A percentile compares a stretch with the other conserved stretches of the same genome.
phyloP scores from a whole-genome alignment of 495 filamentous ascomycete genomes.

The Trichocladium antarcticum region DNA sequence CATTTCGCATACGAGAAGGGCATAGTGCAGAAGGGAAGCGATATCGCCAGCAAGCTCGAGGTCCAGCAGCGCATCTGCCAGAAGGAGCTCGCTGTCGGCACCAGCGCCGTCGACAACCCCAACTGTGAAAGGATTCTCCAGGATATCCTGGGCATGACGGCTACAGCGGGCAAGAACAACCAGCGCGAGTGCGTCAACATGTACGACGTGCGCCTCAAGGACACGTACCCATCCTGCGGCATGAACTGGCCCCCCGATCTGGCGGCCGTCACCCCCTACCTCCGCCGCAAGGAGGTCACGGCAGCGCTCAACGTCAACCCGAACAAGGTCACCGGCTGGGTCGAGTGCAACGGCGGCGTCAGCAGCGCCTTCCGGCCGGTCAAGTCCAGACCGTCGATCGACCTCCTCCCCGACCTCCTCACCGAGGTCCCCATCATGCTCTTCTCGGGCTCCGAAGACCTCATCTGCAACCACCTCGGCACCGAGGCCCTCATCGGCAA shows the following conservation, averaged over 20 bases:
- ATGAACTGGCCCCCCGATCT: conserved; percentile 96
- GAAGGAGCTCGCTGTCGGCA: conserved; percentile 50
- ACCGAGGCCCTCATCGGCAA: conserved; percentile 86
- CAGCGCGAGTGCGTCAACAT: conserved; percentile 65
- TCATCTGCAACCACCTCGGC: conserved; percentile 95
- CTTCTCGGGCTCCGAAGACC: conserved; percentile 86
- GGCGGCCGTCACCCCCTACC: conserved; percentile 61
- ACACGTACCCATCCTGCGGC: conserved; percentile 65
- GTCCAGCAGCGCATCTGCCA: conserved; percentile 42
- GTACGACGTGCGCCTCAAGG: conserved; percentile 82
- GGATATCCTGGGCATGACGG: conserved; percentile 51
- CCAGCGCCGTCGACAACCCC: conserved; percentile 51
- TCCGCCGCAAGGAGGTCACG: conserved; percentile 69
- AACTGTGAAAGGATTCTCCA: conserved; percentile 67
- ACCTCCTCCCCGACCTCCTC: conserved; percentile 66
- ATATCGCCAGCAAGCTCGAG: conserved; percentile 49
- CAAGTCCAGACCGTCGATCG: conserved; percentile 60
- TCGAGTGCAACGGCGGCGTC: conserved; percentile 79
- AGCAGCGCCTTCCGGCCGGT: conserved; percentile 51
- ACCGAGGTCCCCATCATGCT: conserved; percentile 65
- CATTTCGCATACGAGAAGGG: conserved; percentile 64
- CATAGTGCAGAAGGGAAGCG: conserved; percentile 54
- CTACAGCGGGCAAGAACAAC: conserved; percentile 36
- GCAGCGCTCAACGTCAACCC: conserved; percentile 71
- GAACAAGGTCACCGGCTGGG: conserved; percentile 76